Conservation (phyloP, 257 asterid species). For the Henckelia pumila region DNA sequence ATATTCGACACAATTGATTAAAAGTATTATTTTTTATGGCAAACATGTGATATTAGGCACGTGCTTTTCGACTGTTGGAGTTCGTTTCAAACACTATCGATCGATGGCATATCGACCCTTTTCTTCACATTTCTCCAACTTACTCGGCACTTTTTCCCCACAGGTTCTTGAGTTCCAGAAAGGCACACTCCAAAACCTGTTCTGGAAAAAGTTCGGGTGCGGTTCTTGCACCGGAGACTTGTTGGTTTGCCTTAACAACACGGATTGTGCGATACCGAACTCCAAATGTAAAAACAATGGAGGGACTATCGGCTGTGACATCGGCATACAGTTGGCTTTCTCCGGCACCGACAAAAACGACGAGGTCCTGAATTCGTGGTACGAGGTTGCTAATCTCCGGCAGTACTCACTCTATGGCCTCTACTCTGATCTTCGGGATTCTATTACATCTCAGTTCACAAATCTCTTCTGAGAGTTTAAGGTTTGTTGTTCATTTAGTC, state of each 20-base stretch:
- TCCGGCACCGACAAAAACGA: constrained; percentile 81
- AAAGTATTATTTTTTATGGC: too few relatives aligned
- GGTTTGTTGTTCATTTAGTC: not conserved
- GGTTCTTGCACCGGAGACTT: constrained; percentile 50
- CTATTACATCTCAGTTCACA: constrained; percentile 48
- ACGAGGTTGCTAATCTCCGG: constrained; percentile 79
- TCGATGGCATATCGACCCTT: too few relatives aligned
- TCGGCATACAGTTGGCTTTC: constrained; percentile 78
- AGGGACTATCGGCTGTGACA: constrained; percentile 52
- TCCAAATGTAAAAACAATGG: constrained; percentile 59
- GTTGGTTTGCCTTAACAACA: constrained; percentile 72
- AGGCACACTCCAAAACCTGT: constrained; percentile 73
- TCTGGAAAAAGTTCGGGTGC: constrained; percentile 86
- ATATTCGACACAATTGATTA: too few relatives aligned
- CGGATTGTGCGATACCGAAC: constrained; percentile 66
- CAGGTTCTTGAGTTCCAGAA: constrained; percentile 88
- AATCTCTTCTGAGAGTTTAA: constrained; percentile 46
- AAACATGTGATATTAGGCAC: too few relatives aligned
- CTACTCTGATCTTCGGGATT: constrained; percentile 49
- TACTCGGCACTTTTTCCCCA: too few relatives aligned
- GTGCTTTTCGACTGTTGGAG: too few relatives aligned
- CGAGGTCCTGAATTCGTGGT: constrained; percentile 75
- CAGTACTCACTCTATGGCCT: constrained; percentile 71
- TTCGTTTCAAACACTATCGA: too few relatives aligned
- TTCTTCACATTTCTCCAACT: too few relatives aligned